Evolutionary conservation across 2,329 filamentous ascomycete species (phyloP).

Genomic region (Penicillium sp.): DNA sequence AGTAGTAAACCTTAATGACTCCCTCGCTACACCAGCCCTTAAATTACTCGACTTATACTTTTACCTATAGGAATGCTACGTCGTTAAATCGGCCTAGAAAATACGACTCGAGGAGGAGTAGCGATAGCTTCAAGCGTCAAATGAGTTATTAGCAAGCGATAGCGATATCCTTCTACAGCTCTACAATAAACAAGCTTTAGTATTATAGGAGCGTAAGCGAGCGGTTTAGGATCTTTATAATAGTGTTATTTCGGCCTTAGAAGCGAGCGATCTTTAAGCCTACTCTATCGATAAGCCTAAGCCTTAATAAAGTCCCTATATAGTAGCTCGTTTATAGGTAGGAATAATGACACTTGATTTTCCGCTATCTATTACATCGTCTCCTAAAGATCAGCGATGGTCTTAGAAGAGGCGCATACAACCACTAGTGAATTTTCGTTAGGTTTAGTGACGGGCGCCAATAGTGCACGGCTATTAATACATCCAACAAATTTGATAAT

Average conservation of each 20-base stretch:
- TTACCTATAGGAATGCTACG: not conserved
- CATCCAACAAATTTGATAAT: not conserved
- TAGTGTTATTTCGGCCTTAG: no score
- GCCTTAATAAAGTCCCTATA: not conserved
- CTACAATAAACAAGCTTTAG: not conserved
- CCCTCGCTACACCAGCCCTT: not conserved
- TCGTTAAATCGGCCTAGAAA: no score
- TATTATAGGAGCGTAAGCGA: not conserved
- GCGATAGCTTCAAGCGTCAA: not conserved
- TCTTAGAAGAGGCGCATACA: not conserved
- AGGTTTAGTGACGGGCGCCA: not conserved
- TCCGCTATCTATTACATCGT: not conserved
- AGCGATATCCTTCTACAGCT: not conserved
- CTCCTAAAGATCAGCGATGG: not conserved
- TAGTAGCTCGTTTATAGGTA: not conserved
- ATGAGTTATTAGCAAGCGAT: constrained; percentile 1
- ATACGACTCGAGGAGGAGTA: no score
- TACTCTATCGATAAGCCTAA: no score
- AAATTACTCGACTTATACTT: constrained; percentile 3
- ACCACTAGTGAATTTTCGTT: not conserved
- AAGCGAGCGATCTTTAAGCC: no score
- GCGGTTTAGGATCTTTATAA: no score
- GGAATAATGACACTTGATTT: not conserved
- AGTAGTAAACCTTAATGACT: not conserved
- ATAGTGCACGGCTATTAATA: not conserved